Evolutionary conservation across 1,284 basidiomycete species (phyloP).

Genomic region (Austropuccinia psidii): DNA sequence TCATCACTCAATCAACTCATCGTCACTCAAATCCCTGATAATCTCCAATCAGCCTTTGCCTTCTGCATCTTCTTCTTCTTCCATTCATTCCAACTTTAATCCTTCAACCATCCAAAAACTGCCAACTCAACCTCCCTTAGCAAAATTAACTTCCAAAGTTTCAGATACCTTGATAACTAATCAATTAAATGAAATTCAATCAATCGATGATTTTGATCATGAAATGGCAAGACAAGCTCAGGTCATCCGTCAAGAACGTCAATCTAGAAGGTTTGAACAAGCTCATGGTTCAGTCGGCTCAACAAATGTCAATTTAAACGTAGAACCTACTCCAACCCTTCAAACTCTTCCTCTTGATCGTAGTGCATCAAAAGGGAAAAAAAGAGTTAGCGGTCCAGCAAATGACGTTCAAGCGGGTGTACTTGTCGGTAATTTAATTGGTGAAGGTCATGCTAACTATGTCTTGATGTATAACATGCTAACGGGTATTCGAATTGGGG

Average conservation of each 20-base stretch:
- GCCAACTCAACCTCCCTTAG: too few relatives aligned
- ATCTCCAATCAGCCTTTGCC: too few relatives aligned
- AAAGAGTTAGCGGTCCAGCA: background rate
- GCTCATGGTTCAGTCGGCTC: background rate
- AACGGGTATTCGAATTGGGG: conserved; percentile 91
- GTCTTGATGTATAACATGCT: conserved; percentile 99
- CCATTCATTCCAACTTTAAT: too few relatives aligned
- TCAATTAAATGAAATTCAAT: too few relatives aligned
- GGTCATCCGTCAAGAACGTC: conserved; percentile 14
- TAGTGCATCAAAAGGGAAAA: background rate
- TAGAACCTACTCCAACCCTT: background rate
- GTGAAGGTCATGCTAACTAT: conserved; percentile 95
- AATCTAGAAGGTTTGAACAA: background rate
- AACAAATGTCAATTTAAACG: background rate
- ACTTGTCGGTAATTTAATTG: conserved; percentile 88
- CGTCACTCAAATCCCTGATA: too few relatives aligned
- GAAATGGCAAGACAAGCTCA: conserved; percentile 11
- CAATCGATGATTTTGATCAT: conserved; percentile 13
- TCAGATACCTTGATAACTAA: too few relatives aligned
- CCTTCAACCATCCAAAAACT: too few relatives aligned
- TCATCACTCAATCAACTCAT: too few relatives aligned
- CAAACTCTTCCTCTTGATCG: background rate
- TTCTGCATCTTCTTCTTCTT: too few relatives aligned
- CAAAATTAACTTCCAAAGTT: too few relatives aligned
- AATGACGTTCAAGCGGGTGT: conserved; percentile 49